Evolutionary conservation across 768 basidiomycete genomes (phyloP), one percentile per base, ranked within the genome.

Genomic region (Lentinula aciculospora): DNA sequence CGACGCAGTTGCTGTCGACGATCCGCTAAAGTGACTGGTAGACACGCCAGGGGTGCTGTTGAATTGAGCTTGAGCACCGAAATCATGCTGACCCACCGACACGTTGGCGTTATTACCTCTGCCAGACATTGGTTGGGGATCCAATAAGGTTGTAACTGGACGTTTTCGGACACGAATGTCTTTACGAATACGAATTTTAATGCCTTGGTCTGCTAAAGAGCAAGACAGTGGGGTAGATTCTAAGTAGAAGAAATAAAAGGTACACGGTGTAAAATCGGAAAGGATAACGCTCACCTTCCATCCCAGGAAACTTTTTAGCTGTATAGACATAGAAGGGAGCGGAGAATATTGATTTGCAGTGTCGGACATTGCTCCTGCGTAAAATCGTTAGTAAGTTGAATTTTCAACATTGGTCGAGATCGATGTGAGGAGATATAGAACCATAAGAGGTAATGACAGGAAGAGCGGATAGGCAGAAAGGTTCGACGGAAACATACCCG

Each of bases 251-350:
- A 27, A 46, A 23, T 27, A 17, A 37, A 62, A 28, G 65, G 61
- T 57, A 48, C 48, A 25, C 23, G 1, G 39, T 27, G 37, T 19
- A 32, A 17, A 21, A 32, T 31, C n/a, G n/a, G 13, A 51, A 21
- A 1, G 17, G 48, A 37, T 46, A 17, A 27, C 39, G 72, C 84
- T 25, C 62, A 91, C 93, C 88, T 78, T 93, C 91, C 91, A 95
- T 95, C 25, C 94, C 94, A 0, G 94, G 94, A 68, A 96, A 97
- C 72, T 94, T 94, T 80, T 97, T 97, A 15, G 93, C 92, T 0
- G 94, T 94, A 69, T 94, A 97, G 10, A 97, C 95, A 61, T 94
- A 93, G 71, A 98, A 98, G 0, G 90, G 84, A 1, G 86, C 82
- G 0, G 92, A 94, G 71, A 87, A 89, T 58, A 94, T 92, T 0